These are phyloP conservation scores for Coprinellus micaceus DNA, from an alignment of 768 basidiomycete species.

Conservation along the genomic window DNA sequence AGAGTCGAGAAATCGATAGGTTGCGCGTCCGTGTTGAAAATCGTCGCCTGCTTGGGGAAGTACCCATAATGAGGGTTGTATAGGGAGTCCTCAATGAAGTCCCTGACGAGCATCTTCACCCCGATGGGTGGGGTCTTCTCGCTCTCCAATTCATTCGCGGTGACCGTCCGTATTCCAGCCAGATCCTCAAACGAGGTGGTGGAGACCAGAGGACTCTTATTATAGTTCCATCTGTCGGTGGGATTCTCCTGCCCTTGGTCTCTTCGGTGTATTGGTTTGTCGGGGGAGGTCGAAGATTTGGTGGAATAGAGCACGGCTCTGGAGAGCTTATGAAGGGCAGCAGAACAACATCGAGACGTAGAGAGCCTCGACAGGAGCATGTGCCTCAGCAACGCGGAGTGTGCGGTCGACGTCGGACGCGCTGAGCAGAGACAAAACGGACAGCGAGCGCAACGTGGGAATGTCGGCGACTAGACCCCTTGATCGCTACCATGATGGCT, in stretches of 20 bases:
- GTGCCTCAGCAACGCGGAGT: conserved; percentile 4
- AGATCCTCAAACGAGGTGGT: conserved; percentile 43
- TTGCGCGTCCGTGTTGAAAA: conserved; percentile 64
- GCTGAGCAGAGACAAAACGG: neutral
- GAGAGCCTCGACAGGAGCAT: conserved; percentile 8
- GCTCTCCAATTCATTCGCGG: conserved; percentile 65
- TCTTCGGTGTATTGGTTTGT: conserved; percentile 1
- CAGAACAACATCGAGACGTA: conserved; percentile 8
- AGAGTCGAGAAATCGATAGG: conserved; percentile 68
- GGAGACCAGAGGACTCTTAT: conserved; percentile 54
- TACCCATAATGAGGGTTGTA: conserved; percentile 99
- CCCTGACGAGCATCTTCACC: conserved; percentile 90
- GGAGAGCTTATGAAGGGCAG: neutral
- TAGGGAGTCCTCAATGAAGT: conserved; percentile 94
- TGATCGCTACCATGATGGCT: neutral
- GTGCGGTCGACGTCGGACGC: neutral
- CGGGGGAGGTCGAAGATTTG: neutral
- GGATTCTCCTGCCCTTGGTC: conserved; percentile 19
- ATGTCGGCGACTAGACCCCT: neutral
- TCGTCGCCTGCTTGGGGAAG: conserved; percentile 89
- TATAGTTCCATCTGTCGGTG: conserved; percentile 77
- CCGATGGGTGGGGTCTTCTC: conserved; percentile 60
- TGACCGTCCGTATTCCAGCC: conserved; percentile 50
- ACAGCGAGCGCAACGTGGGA: conserved; percentile 1
- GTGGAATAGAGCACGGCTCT: conserved; percentile 1